Evolutionary conservation across 345 rosid species (phyloP).

Genomic region (Euphorbia tirucalli): DNA sequence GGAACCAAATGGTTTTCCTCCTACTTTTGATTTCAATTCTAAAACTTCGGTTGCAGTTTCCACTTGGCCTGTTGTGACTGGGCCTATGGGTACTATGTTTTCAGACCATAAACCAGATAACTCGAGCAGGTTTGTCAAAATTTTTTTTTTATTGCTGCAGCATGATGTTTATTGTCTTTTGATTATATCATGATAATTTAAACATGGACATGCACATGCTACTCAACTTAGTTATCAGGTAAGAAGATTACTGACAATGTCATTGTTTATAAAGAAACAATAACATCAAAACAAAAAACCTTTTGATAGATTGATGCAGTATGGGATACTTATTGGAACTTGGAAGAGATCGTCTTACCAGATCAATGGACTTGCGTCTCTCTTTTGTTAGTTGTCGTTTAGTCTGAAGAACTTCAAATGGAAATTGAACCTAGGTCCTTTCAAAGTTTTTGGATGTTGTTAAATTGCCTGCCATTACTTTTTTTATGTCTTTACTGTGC

Average conservation of each 20-base stretch:
- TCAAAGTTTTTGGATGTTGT: too few relatives aligned
- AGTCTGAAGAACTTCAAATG: neutral
- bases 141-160: neutral
- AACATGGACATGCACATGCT: neutral
- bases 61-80: conserved; percentile 25
- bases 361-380: neutral
- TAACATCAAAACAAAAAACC: neutral
- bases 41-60: conserved; percentile 26
- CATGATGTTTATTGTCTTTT: neutral
- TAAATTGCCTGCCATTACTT: too few relatives aligned
- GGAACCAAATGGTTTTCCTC: conserved; percentile 29
- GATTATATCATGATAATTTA: neutral
- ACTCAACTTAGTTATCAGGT: too few relatives aligned
- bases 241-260: too few relatives aligned
- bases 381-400: neutral
- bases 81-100: conserved; percentile 21
- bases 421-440: too few relatives aligned
- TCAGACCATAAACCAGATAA: conserved; percentile 31
- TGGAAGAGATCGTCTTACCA: too few relatives aligned
- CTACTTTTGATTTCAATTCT: conserved; percentile 20
- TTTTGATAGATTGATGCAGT: neutral
- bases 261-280: neutral
- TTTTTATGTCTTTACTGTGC: too few relatives aligned
- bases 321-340: neutral
- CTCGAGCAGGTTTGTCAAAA: conserved; percentile 44